These are phyloP conservation scores for Diplodia sapinea DNA, from an alignment of 2,329 filamentous ascomycete genomes.

Conservation along the genomic window DNA sequence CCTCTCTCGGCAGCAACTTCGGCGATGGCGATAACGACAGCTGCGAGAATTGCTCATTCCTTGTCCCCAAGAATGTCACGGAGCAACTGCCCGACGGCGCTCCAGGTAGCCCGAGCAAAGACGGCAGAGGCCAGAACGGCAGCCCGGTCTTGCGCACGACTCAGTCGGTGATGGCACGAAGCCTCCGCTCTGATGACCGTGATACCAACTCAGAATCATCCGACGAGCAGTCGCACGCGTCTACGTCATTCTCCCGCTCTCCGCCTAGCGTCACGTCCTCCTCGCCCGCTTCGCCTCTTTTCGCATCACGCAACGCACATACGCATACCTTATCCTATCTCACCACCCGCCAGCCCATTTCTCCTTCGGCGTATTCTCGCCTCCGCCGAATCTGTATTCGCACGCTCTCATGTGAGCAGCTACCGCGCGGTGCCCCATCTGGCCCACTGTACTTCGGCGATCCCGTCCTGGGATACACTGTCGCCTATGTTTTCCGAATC, in stretches of 20 bases:
- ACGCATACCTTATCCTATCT: slow-evolving; percentile 64
- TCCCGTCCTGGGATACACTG: slow-evolving; percentile 61
- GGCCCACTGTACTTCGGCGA: slow-evolving; percentile 66
- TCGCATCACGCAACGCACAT: slow-evolving; percentile 52
- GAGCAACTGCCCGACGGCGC: slow-evolving; percentile 60
- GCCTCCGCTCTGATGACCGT: slow-evolving; percentile 36
- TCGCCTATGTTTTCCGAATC: slow-evolving; percentile 65
- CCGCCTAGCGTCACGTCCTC: slow-evolving; percentile 40
- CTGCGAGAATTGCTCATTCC: slow-evolving; percentile 64
- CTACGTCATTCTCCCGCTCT: slow-evolving; percentile 41
- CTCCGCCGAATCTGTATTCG: slow-evolving; percentile 64
- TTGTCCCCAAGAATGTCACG: slow-evolving; percentile 60
- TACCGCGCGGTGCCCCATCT: slow-evolving; percentile 62
- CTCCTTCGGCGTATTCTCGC: slow-evolving; percentile 60
- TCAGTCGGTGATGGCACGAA: slow-evolving; percentile 59
- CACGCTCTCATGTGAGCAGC: slow-evolving; percentile 62
- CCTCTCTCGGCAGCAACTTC: slow-evolving; percentile 42
- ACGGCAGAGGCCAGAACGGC: slow-evolving; percentile 57
- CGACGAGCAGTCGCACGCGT: slow-evolving; percentile 47
- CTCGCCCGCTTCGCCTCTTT: slow-evolving; percentile 51
- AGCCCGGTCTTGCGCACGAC: slow-evolving; percentile 62
- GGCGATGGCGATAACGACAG: slow-evolving; percentile 56
- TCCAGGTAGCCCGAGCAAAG: slow-evolving; percentile 57
- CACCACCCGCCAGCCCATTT: slow-evolving; percentile 62
- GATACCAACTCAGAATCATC: slow-evolving; percentile 39